phyloP scores from a whole-genome alignment of 371 early-diverging fungal species.

The Capillidium heterosporum region DNA sequence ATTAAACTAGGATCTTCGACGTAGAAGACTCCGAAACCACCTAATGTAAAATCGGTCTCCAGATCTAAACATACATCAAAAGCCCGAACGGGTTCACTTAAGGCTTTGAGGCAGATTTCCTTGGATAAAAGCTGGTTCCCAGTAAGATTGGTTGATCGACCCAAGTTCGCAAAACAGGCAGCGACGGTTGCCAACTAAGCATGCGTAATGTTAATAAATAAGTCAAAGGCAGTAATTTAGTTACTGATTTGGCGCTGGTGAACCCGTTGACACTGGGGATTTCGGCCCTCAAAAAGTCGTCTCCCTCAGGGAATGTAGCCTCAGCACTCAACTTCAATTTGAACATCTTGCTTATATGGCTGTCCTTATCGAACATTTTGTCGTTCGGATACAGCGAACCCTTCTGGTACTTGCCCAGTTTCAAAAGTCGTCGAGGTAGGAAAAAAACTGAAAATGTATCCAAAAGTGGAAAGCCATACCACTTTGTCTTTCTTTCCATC shows the following conservation, averaged over 20 bases:
- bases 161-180: neutral
- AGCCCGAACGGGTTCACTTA: neutral
- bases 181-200: neutral
- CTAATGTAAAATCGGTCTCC: neutral
- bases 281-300: neutral
- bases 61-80: constrained; percentile 8
- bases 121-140: neutral
- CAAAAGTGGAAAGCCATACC: neutral
- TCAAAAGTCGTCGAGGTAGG: neutral
- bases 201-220: neutral
- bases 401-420: neutral
- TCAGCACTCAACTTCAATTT: neutral
- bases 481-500: neutral
- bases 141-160: too few relatives aligned
- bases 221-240: neutral
- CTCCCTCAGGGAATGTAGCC: neutral
- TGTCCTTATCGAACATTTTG: neutral
- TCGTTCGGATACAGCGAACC: too few relatives aligned
- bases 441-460: neutral
- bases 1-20: neutral
- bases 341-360: neutral
- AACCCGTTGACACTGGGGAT: constrained; percentile 1
- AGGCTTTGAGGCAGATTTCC: neutral
- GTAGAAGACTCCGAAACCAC: neutral
- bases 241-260: constrained; percentile 3